Evolutionary conservation across 805 yeast species (phyloP).

Genomic region (Hanseniaspora lachancei): DNA sequence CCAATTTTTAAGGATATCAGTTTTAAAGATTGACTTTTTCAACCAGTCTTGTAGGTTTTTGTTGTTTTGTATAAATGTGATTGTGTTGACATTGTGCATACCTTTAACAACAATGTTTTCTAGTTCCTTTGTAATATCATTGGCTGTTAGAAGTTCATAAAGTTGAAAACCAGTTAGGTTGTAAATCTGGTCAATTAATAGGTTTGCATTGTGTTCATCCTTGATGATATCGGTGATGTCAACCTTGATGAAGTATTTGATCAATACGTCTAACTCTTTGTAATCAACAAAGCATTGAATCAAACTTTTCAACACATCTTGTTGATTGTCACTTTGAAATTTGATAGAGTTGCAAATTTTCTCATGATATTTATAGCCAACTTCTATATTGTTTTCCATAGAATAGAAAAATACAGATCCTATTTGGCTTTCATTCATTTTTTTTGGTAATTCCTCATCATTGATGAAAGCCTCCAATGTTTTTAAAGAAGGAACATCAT

Average conservation of each 20-base stretch:
- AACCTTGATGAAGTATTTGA: neutral
- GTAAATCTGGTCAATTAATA: neutral
- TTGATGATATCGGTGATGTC: neutral
- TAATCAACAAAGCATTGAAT: constrained; percentile 9
- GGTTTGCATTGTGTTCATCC: neutral
- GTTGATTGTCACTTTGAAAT: neutral
- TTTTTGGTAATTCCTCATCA: neutral
- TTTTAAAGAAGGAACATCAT: constrained; percentile 3
- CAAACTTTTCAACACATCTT: neutral
- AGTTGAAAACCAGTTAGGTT: constrained; percentile 8
- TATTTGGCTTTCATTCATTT: neutral
- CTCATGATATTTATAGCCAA: constrained; percentile 8
- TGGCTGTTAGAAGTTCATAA: neutral
- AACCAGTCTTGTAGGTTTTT: constrained; percentile 6
- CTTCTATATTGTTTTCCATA: constrained; percentile 6
- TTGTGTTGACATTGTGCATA: constrained; percentile 11
- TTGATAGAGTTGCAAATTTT: neutral
- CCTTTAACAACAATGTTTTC: constrained; percentile 9
- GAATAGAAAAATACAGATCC: neutral
- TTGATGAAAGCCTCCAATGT: constrained; percentile 1
- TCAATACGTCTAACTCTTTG: constrained; percentile 1
- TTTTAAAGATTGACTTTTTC: neutral
- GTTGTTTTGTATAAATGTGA: constrained; percentile 9
- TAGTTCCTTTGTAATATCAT: neutral
- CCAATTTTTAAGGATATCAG: neutral